These are phyloP conservation scores for Phallus indusiatus DNA, from an alignment of 768 basidiomycete genomes.

Conservation along the genomic window DNA sequence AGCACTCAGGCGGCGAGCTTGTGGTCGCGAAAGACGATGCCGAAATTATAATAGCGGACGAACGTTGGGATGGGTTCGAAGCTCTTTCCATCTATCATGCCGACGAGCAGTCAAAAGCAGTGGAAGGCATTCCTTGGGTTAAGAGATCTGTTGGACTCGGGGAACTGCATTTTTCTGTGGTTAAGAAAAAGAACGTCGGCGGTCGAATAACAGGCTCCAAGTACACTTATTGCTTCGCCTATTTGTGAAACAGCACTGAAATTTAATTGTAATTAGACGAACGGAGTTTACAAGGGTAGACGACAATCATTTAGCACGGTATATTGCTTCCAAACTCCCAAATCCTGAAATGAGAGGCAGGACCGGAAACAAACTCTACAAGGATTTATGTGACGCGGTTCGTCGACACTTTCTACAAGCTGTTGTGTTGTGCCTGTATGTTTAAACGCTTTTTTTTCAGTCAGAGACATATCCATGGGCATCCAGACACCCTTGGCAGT, in stretches of 20 bases:
- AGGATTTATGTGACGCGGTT: constrained; percentile 70
- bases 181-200: constrained; percentile 78
- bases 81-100: constrained; percentile 68
- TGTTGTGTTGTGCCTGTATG: not conserved
- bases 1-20: constrained; percentile 80
- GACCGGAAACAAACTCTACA: constrained; percentile 75
- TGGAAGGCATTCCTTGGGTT: constrained; percentile 78
- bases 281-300: constrained; percentile 73
- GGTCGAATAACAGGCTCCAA: constrained; percentile 76
- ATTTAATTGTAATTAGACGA: constrained; percentile 34
- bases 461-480: constrained; percentile 53
- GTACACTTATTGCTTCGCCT: constrained; percentile 29
- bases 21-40: constrained; percentile 61
- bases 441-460: not conserved
- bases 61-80: constrained; percentile 66
- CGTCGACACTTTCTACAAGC: constrained; percentile 7
- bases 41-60: constrained; percentile 70
- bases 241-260: not conserved
- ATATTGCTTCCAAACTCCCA: constrained; percentile 78
- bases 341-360: constrained; percentile 75
- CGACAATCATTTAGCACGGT: constrained; percentile 62
- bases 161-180: constrained; percentile 54
- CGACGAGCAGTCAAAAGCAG: constrained; percentile 58
- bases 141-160: constrained; percentile 73
- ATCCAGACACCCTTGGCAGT: constrained; percentile 78